A percentile compares a stretch with the other conserved stretches of the same genome.
These are phyloP conservation scores for Pouteria glomerata DNA, from an alignment of 148 eudicot genomes.

Conservation along the genomic window DNA sequence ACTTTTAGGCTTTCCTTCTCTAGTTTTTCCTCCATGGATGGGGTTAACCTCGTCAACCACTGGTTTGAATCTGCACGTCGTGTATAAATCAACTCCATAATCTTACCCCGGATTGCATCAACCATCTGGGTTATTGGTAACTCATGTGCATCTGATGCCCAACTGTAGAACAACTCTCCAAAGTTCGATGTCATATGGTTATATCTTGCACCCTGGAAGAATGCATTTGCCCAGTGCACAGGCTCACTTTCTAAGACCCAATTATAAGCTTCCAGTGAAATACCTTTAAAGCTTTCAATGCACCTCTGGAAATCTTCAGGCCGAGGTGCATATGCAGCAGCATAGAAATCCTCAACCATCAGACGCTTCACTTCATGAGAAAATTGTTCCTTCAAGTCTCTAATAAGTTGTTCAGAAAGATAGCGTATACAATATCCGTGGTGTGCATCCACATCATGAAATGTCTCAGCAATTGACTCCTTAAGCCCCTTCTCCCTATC, in stretches of 20 bases:
- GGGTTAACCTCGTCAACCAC: constrained; percentile 77
- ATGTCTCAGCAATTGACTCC: constrained; percentile 68
- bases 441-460: constrained; percentile 39
- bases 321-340: constrained; percentile 64
- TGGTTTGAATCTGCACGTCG: constrained; percentile 48
- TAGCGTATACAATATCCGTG: constrained; percentile 78
- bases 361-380: constrained; percentile 88
- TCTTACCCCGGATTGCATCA: constrained; percentile 67
- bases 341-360: constrained; percentile 68
- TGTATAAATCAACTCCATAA: constrained; percentile 55
- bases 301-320: constrained; percentile 56
- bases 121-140: constrained; percentile 97
- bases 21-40: constrained; percentile 74
- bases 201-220: constrained; percentile 72
- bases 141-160: constrained; percentile 89
- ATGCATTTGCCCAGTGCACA: constrained; percentile 77
- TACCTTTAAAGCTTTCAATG: constrained; percentile 59
- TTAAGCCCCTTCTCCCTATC: constrained; percentile 73
- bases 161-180: constrained; percentile 71
- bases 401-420: constrained; percentile 51
- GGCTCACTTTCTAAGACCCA: constrained; percentile 80
- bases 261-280: constrained; percentile 78
- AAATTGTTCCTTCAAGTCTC: constrained; percentile 68
- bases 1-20: constrained; percentile 58
- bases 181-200: constrained; percentile 76